Base-by-base conservation (phyloP, 768 basidiomycete species). In the Kwoniella pini region DNA sequence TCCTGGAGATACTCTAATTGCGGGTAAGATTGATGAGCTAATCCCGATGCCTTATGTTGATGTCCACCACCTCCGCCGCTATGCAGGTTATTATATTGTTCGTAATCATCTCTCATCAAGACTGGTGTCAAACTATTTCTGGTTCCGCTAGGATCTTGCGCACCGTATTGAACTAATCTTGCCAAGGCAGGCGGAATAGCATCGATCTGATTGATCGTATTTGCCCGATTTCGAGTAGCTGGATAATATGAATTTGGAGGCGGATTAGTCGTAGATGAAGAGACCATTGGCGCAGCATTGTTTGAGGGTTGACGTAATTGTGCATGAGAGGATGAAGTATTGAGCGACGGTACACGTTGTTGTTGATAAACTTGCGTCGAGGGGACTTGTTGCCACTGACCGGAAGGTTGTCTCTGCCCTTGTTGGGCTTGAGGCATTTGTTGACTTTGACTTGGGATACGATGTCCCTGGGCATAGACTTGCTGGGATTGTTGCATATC, bases 131-230 rank as follows among this genome's bases (percentile, higher is more conserved):
- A 77, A 83, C 39, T 86, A 85, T 70, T 80, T 46, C 76, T 60
- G 1, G 62, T 68, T 31, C 71, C 74, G 0, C 69, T 68, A 2
- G 71, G 72, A 56, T 79, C 50, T 81, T 84, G 66, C 87, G 87
- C 71, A 86, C 85, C 77, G 88, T 89, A 79, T 88, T 91, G 90
- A 55, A 90, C 88, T 64, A 94, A 79, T 31, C 91, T 84, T 22
- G 91, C 92, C 24, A 99, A 82, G 39, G 95, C 94, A 21, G 95
- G 91, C 27, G 96, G 96, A n/a, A 99, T 86, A 54, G 85, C 84
- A 69, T 96, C 92, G 85, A 90, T 88, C 68, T 85, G 84, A 75
- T 91, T 91, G 80, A 95, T 89, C 30, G 95, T 97, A 78, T 93
- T 95, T 7, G 93, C 89, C 38, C 95, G 84, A 11, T 84, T 86